phyloP scores from a whole-genome alignment of 2,329 filamentous ascomycete genomes.

The Malbranchea zuffiana region DNA sequence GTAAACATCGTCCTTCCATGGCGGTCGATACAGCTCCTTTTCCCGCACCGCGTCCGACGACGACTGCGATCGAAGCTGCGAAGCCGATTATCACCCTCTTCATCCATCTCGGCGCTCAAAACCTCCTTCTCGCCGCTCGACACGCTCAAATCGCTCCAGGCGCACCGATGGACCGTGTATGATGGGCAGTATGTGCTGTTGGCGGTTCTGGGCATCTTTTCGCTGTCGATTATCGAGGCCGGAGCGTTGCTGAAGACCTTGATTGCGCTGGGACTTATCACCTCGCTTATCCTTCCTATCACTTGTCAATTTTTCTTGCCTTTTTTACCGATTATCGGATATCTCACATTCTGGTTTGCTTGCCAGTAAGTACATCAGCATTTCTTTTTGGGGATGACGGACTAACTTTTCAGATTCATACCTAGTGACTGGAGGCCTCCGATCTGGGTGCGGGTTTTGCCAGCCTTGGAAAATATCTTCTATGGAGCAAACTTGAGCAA shows the following conservation, averaged over 20 bases:
- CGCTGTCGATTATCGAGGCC: conserved; percentile 66
- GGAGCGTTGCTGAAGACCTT: conserved; percentile 69
- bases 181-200: conserved; percentile 78
- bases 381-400: neutral
- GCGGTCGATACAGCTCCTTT: conserved; percentile 39
- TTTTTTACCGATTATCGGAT: conserved; percentile 71
- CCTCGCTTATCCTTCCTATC: conserved; percentile 66
- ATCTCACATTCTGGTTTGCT: conserved; percentile 83
- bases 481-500: conserved; percentile 95
- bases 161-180: conserved; percentile 68
- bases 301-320: conserved; percentile 88
- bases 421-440: conserved; percentile 77
- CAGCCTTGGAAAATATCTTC: conserved; percentile 88
- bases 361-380: conserved; percentile 59
- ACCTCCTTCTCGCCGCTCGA: conserved; percentile 73
- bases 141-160: conserved; percentile 62
- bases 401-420: conserved; percentile 56
- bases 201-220: conserved; percentile 66
- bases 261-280: conserved; percentile 54
- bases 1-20: conserved; percentile 39
- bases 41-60: conserved; percentile 56
- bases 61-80: conserved; percentile 59
- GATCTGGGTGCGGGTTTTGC: conserved; percentile 91
- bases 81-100: conserved; percentile 54
- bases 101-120: conserved; percentile 64